phyloP scores from a whole-genome alignment of 2,329 filamentous ascomycete species.

The Fusarium tupiense region DNA sequence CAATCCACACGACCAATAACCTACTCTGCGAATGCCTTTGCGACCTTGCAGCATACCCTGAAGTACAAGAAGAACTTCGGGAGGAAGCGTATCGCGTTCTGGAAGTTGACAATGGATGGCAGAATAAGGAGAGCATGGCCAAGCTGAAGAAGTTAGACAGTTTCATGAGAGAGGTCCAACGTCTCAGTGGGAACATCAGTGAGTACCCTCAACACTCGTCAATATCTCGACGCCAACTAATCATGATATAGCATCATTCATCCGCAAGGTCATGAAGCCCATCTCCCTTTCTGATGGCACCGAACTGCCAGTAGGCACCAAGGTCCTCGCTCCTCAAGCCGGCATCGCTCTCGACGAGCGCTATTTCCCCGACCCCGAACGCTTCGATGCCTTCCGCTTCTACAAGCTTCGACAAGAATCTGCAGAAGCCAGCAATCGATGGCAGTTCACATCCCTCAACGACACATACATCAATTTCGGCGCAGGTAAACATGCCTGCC shows the following conservation, averaged over 20 bases:
- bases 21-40: slow-evolving; percentile 60
- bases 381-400: slow-evolving; percentile 61
- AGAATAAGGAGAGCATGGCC: slow-evolving; percentile 54
- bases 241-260: slow-evolving; percentile 51
- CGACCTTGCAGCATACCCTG: slow-evolving; percentile 59
- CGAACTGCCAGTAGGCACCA: slow-evolving; percentile 54
- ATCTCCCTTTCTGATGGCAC: slow-evolving; percentile 58
- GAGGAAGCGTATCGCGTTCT: slow-evolving; percentile 58
- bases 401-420: slow-evolving; percentile 55
- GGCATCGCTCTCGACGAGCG: slow-evolving; percentile 54
- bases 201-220: slow-evolving; percentile 26
- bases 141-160: slow-evolving; percentile 59
- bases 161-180: slow-evolving; percentile 58
- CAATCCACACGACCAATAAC: slow-evolving; percentile 58
- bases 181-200: slow-evolving; percentile 56
- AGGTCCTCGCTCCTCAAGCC: slow-evolving; percentile 53
- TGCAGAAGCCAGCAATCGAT: slow-evolving; percentile 50
- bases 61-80: slow-evolving; percentile 59
- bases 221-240: slow-evolving; percentile 23
- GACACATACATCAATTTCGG: slow-evolving; percentile 59
- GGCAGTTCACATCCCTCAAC: slow-evolving; percentile 55
- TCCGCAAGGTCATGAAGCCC: slow-evolving; percentile 57
- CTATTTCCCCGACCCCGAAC: slow-evolving; percentile 53
- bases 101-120: slow-evolving; percentile 53
- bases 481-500: slow-evolving; percentile 59